Conservation (phyloP, 768 basidiomycete species). For the Crucibulum laeve region DNA sequence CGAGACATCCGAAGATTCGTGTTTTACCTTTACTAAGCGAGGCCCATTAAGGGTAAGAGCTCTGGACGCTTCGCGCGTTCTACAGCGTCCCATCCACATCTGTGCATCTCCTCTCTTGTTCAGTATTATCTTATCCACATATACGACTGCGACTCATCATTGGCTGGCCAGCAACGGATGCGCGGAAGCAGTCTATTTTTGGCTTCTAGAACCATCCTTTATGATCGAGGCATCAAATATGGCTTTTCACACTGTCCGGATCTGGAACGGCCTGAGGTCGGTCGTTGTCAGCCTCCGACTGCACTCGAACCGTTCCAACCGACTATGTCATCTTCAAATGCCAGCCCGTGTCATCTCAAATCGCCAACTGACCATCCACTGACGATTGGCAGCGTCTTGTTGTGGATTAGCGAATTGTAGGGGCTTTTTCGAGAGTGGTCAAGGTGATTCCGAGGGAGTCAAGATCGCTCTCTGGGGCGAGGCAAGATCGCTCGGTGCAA, state of each 20-base stretch:
- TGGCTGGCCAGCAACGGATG: neutral
- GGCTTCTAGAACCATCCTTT: neutral
- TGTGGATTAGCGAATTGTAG: too few species aligned
- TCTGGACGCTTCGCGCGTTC: too few species aligned
- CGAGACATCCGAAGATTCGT: too few species aligned
- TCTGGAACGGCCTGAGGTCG: conserved; percentile 20
- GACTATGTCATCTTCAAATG: neutral
- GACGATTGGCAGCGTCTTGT: conserved; percentile 6
- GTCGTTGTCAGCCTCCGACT: conserved; percentile 29
- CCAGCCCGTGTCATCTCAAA: conserved; percentile 18
- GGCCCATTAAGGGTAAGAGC: too few species aligned
- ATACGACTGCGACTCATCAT: neutral
- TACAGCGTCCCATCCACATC: too few species aligned
- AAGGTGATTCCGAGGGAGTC: conserved; percentile 10
- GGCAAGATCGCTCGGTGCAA: neutral
- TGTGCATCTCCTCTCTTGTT: too few species aligned
- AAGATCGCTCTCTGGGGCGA: conserved; percentile 8
- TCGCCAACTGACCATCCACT: conserved; percentile 16
- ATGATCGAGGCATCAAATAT: neutral
- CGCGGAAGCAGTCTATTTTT: neutral
- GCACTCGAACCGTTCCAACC: neutral
- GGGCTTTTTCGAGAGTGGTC: too few species aligned
- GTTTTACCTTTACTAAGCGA: too few species aligned
- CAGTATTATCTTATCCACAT: too few species aligned
- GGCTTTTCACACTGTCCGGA: conserved; percentile 11